A percentile compares a stretch with the other conserved stretches of the same genome.
Conservation (phyloP, 2,329 filamentous ascomycete species). For the Xylaria sp. region DNA sequence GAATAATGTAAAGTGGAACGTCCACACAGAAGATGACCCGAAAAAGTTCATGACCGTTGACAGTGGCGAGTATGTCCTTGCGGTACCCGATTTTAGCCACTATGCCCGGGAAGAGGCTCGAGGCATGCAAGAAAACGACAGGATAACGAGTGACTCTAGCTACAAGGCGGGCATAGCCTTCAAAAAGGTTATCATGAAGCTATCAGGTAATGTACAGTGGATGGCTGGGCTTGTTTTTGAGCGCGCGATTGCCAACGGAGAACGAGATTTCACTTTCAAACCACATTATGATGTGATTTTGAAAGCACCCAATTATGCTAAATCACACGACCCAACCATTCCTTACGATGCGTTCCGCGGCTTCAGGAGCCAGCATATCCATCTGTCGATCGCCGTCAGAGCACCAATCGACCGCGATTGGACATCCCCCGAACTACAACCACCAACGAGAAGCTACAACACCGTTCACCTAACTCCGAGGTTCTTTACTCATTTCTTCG, state of each 20-base stretch:
- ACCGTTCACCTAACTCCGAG: slow-evolving; percentile 93
- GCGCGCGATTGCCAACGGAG: slow-evolving; percentile 76
- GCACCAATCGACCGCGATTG: slow-evolving; percentile 90
- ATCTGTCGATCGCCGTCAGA: slow-evolving; percentile 90
- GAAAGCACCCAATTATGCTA: slow-evolving; percentile 81
- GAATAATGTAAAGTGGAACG: slow-evolving; percentile 88
- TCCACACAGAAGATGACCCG: slow-evolving; percentile 87
- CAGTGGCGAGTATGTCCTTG: slow-evolving; percentile 93
- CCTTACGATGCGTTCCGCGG: slow-evolving; percentile 93
- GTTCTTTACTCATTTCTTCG: slow-evolving; percentile 98
- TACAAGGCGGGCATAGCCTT: slow-evolving; percentile 83
- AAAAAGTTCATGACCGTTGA: slow-evolving; percentile 95
- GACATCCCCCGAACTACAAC: slow-evolving; percentile 77
- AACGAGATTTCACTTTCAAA: slow-evolving; percentile 86
- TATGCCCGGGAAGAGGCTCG: slow-evolving; percentile 77
- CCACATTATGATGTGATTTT: slow-evolving; percentile 93
- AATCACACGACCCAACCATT: slow-evolving; percentile 62
- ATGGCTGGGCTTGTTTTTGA: slow-evolving; percentile 93
- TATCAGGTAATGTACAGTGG: slow-evolving; percentile 96
- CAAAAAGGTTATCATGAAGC: slow-evolving; percentile 98
- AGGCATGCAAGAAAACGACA: slow-evolving; percentile 65
- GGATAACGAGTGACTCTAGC: slow-evolving; percentile 70
- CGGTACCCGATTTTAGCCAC: slow-evolving; percentile 91
- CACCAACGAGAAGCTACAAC: slow-evolving; percentile 88
- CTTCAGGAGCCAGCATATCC: slow-evolving; percentile 97